A percentile compares a stretch with the other conserved stretches of the same genome.
Evolutionary conservation across 1,284 basidiomycete genomes (phyloP).

Genomic region (Thecaphora frezii): DNA sequence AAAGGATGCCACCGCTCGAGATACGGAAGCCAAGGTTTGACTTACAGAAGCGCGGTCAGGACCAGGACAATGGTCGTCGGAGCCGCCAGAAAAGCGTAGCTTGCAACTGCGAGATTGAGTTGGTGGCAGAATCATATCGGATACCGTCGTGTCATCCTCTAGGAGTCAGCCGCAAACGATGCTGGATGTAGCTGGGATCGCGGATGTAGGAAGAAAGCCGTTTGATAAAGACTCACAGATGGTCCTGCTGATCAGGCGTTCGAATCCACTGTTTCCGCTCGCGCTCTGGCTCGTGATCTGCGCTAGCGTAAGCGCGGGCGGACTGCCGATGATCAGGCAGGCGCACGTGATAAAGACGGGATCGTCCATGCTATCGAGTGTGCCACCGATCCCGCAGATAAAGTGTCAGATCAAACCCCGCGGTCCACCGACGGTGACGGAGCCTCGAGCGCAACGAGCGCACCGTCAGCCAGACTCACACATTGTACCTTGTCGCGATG

Average conservation of each 20-base stretch:
- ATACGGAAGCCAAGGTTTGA: no score
- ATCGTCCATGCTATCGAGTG: constrained; percentile 61
- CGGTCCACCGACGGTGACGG: no score
- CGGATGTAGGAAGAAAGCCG: no score
- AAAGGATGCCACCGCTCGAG: no score
- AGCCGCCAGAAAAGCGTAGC: constrained; percentile 50
- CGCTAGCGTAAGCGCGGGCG: constrained; percentile 66
- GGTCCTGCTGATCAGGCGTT: constrained; percentile 73
- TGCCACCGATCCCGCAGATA: no score
- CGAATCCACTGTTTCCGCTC: constrained; percentile 78
- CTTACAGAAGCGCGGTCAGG: constrained; percentile 36
- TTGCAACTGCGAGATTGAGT: constrained; percentile 23
- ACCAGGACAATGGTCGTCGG: constrained; percentile 53
- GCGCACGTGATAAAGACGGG: constrained; percentile 80
- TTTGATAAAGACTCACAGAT: constrained; percentile 56
- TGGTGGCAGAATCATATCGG: no score
- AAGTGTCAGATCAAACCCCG: no score
- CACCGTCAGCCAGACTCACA: no score
- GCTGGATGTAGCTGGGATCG: no score
- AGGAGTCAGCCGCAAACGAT: no score
- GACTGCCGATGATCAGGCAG: constrained; percentile 73
- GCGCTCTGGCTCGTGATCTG: constrained; percentile 82
- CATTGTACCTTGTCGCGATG: constrained; percentile 21
- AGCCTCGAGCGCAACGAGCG: no score
- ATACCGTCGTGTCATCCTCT: no score